phyloP scores from a whole-genome alignment of 495 filamentous ascomycete species.

The Lophiostoma macrostomum region DNA sequence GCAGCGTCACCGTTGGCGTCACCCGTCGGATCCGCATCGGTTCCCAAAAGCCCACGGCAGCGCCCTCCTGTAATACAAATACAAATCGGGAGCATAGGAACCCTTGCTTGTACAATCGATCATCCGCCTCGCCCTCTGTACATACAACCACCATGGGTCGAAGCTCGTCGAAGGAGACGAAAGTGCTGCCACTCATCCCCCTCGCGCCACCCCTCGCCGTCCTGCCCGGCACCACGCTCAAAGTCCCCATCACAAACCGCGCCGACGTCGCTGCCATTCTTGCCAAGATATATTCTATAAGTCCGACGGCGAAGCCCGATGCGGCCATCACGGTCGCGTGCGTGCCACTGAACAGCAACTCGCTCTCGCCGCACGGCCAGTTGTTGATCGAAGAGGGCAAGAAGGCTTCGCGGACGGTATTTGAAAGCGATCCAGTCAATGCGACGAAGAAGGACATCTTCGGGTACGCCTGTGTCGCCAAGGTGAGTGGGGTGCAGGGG shows the following conservation, averaged over 20 bases:
- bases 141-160: conserved; percentile 24
- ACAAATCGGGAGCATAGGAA: not conserved
- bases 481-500: conserved; percentile 80
- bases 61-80: not conserved
- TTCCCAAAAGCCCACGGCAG: not conserved
- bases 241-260: conserved; percentile 72
- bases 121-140: not conserved
- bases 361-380: conserved; percentile 67
- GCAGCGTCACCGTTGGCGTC: not conserved
- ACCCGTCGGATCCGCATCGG: not conserved
- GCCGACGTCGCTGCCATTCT: conserved; percentile 81
- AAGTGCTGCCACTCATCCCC: conserved; percentile 69
- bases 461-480: conserved; percentile 71
- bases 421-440: conserved; percentile 54
- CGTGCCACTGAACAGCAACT: conserved; percentile 70
- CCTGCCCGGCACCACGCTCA: conserved; percentile 73
- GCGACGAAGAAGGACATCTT: conserved; percentile 71
- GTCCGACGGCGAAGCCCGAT: conserved; percentile 60
- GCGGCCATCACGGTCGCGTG: conserved; percentile 73
- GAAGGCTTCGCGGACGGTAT: conserved; percentile 39
- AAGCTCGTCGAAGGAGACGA: conserved; percentile 32
- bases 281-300: conserved; percentile 67
- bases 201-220: conserved; percentile 71
- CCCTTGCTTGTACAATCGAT: not conserved
- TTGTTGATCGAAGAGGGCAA: conserved; percentile 59